Base-by-base conservation (phyloP, 208 protist genomes). In the Wallacemonas sp. region DNA sequence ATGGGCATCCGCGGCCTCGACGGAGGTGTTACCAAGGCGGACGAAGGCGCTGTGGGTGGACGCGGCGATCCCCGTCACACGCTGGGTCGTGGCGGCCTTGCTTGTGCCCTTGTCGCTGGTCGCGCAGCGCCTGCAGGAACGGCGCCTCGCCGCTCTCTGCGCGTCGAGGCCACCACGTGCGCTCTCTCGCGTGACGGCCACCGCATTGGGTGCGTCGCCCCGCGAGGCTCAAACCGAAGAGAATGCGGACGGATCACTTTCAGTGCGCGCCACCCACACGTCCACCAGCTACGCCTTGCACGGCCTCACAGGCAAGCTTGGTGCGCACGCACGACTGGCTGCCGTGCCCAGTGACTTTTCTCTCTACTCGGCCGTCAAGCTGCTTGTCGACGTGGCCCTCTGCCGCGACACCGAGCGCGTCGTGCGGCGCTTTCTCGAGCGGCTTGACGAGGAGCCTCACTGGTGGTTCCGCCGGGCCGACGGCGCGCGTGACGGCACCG, bases 371-470 rank as follows among this genome's bases (percentile, higher is more conserved):
- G 78, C 79, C 0, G 54, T 92, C 41, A 75, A 75, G 52, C 70
- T 94, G 0, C 30, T 94, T n/a, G 39, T 92, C 4, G 87, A 93
- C 68, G 72, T 95, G 0, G 86, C 84, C 2, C 78, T 95, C 21
- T 91, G 72, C 63, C 82, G 87, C 19, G 87, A 95, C 66, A 77
- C 70, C 54, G 79, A 79, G n/a, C 83, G 85, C 5, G 68, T 93
- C 38, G 75, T 95, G 39, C 62, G 81, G 41, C 64, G 66, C 26
- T 95, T 95, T 66, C 62, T 95, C 13, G 65, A 79, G 64, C 72
- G 67, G 3, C 76, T 95, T 15, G 66, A 72, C 27, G 32, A 46
- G 27, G 80, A 91, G 53, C 86, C 83, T 21, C 71, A 81, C 24
- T 95, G 86, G 86, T 92, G 86, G 89, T 71, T 71, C 33, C 66